phyloP scores from a whole-genome alignment of 2,329 filamentous ascomycete species.

The Monosporascus sp. region DNA sequence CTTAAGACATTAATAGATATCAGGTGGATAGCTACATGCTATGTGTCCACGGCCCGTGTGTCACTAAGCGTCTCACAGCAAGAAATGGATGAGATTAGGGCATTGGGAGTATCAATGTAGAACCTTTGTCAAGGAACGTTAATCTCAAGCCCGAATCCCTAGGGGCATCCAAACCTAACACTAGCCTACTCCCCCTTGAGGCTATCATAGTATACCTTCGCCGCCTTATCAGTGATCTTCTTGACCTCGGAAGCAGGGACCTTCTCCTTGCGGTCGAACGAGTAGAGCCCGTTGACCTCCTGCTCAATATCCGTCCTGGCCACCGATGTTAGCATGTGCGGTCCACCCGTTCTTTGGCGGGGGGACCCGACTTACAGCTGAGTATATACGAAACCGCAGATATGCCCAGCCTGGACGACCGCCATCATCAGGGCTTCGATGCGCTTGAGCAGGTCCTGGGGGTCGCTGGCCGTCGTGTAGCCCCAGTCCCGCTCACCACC shows the following conservation, averaged over 20 bases:
- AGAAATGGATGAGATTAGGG: no score
- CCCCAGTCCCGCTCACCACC: constrained; percentile 54
- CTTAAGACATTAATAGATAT: no score
- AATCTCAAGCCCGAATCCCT: neutral
- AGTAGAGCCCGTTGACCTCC: constrained; percentile 62
- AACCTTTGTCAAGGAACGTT: neutral
- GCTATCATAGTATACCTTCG: constrained; percentile 37
- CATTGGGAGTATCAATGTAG: neutral
- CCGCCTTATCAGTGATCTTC: constrained; percentile 50
- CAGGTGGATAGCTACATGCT: no score
- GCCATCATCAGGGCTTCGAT: constrained; percentile 54
- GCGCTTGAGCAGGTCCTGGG: constrained; percentile 52
- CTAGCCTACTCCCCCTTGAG: constrained; percentile 7
- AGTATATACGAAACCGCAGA: constrained; percentile 61
- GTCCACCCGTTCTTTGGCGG: neutral
- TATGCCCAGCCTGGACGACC: constrained; percentile 49
- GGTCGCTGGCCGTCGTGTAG: constrained; percentile 59
- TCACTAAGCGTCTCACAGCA: no score
- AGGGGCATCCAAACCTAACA: neutral
- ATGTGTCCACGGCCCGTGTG: no score
- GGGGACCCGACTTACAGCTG: constrained; percentile 44
- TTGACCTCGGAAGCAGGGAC: constrained; percentile 52
- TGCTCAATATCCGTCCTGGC: constrained; percentile 56
- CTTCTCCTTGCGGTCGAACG: constrained; percentile 56
- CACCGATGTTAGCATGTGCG: constrained; percentile 2